Percentiles rank a stretch among this genome's conserved stretches.
phyloP scores from a whole-genome alignment of 176 grass and related monocot genomes.

The Rhynchospora breviuscula region DNA sequence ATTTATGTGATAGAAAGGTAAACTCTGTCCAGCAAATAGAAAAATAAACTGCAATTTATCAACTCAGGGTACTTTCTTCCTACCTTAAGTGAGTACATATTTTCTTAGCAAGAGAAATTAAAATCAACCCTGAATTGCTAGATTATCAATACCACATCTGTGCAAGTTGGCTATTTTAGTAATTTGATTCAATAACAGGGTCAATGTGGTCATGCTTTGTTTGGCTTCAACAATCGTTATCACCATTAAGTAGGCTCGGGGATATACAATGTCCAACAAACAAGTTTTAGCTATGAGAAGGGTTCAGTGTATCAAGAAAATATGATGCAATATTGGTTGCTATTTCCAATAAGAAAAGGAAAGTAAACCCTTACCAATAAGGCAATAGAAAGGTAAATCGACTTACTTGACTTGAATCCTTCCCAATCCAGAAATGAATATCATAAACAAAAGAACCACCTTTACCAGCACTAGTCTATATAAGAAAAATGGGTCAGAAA shows the following conservation, averaged over 20 bases:
- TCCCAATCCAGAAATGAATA: conserved; percentile 55
- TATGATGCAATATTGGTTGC: neutral
- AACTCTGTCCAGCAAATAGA: neutral
- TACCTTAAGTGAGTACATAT: neutral
- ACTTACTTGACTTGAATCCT: conserved; percentile 45
- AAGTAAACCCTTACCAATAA: neutral
- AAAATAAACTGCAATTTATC: neutral
- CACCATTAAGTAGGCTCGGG: neutral
- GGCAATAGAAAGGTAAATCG: neutral
- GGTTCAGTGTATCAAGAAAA: neutral
- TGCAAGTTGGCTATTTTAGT: neutral
- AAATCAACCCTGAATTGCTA: neutral
- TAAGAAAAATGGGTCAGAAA: neutral
- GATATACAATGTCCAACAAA: neutral
- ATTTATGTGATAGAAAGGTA: neutral
- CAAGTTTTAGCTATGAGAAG: neutral
- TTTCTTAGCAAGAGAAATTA: neutral
- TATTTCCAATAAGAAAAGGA: neutral
- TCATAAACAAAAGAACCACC: conserved; percentile 40
- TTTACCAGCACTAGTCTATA: conserved; percentile 37
- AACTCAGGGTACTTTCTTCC: neutral
- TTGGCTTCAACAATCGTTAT: neutral
- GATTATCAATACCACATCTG: neutral
- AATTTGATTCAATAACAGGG: neutral
- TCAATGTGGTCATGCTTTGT: neutral